Base-by-base conservation (phyloP, 257 asterid genomes). In the Haberlea rhodopensis region DNA sequence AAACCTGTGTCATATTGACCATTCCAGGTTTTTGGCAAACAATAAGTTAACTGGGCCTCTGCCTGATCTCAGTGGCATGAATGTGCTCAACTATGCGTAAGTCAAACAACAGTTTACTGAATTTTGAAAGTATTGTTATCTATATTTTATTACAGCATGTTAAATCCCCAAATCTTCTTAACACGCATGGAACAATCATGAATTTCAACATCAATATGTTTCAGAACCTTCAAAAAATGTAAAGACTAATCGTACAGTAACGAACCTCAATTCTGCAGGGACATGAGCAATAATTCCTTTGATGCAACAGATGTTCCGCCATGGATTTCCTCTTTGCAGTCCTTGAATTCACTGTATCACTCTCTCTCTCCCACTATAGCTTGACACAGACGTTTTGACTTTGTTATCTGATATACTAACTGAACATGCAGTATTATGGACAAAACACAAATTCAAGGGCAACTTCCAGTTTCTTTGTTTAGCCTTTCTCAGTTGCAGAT, bases 271-370 rank as follows among this genome's bases (percentile, higher is more conserved):
- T 54, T 53, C 53, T 79, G 69, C 95, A 90, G 95, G 90, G 96
- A 90, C 69, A 56, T 86, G 75, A 90, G 97, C 91, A 88, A 88
- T 66, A 88, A 88, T 63, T 63, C 94, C 5, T 90, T 90, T 57
- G 73, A 70, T 62, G 73, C 72, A 19, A 74, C 90, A 9, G 78
- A 75, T 62, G 45, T 80, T 72, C 94, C 94, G 1, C 55, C 76
- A 5, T 90, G 95, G 95, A 65, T 86, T 68, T 76, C 83, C 24
- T 78, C 83, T 26, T 65, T 86, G 80, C 65, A 72, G 67, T 81
- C 95, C 34, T 69, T 88, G 80, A 90, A 89, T 68, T 66, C 97
- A 48, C 64, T 90, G 97, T 90, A 82, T 8, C 55, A 61, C 53
- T 53, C 68, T 54, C 65, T 56, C 62, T 58, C 58, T 60, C 67